Conservation (phyloP, 768 basidiomycete genomes). For the Lactifluus pinguis region DNA sequence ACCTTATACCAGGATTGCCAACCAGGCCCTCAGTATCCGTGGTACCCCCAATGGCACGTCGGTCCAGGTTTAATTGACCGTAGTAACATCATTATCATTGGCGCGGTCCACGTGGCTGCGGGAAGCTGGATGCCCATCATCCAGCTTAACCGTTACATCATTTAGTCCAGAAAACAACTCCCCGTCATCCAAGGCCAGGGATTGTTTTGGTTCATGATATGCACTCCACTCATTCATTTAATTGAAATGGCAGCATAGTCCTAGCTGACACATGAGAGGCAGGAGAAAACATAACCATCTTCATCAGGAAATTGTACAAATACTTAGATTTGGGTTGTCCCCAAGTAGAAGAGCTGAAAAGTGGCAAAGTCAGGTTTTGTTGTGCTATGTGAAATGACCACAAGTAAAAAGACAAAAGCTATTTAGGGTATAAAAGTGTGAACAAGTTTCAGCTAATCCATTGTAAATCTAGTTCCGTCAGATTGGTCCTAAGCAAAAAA, state of each 20-base stretch:
- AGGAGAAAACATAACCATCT: neutral
- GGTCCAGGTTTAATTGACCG: neutral
- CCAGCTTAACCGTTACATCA: constrained; percentile 1
- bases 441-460: no score
- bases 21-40: neutral
- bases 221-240: neutral
- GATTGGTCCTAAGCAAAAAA: no score
- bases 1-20: neutral
- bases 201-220: neutral
- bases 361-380: no score
- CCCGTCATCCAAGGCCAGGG: neutral
- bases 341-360: no score
- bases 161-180: neutral
- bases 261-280: neutral
- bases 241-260: neutral
- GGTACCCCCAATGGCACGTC: neutral
- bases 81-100: neutral
- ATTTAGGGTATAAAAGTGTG: no score
- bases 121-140: constrained; percentile 13
- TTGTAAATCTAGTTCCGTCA: no score
- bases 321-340: no score
- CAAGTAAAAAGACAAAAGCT: no score
- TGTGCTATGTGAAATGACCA: no score
- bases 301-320: no score
- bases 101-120: neutral